Percentiles rank a stretch among this genome's conserved stretches.
phyloP scores from a whole-genome alignment of 495 filamentous ascomycete genomes.

The Xylaria nigripes region DNA sequence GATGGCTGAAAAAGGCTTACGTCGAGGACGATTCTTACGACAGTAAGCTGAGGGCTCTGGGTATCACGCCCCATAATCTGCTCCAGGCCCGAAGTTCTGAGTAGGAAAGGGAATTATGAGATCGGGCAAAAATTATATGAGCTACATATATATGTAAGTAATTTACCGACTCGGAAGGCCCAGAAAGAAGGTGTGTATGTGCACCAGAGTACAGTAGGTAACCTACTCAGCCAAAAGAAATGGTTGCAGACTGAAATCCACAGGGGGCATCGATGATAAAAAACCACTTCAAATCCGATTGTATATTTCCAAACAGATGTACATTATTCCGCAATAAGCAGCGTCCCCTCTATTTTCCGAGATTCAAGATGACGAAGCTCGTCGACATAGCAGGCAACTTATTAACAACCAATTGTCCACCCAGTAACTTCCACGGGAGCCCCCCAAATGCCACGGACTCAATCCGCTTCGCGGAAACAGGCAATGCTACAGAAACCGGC shows the following conservation, averaged over 20 bases:
- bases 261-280: too few species aligned
- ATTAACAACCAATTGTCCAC: constrained; percentile 8
- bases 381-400: constrained; percentile 18
- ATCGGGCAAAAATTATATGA: too few species aligned
- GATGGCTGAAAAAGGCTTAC: constrained; percentile 84
- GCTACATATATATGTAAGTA: too few species aligned
- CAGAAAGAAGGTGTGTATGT: too few species aligned
- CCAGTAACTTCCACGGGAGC: constrained; percentile 14
- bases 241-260: too few species aligned
- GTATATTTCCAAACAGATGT: too few species aligned
- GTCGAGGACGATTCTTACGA: constrained; percentile 60
- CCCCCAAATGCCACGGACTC: constrained; percentile 17
- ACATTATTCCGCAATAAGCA: not conserved
- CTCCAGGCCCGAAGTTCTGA: too few species aligned
- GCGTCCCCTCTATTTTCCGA: not conserved
- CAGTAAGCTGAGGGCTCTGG: constrained; percentile 34
- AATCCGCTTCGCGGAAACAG: constrained; percentile 5
- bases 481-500: constrained; percentile 20
- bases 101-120: too few species aligned
- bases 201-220: too few species aligned
- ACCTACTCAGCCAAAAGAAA: too few species aligned
- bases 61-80: not conserved
- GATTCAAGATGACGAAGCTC: constrained; percentile 18
- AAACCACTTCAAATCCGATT: too few species aligned
- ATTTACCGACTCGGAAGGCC: too few species aligned